Base-by-base conservation (phyloP, 2,329 filamentous ascomycete genomes). In the Epichloe coenophiala region DNA sequence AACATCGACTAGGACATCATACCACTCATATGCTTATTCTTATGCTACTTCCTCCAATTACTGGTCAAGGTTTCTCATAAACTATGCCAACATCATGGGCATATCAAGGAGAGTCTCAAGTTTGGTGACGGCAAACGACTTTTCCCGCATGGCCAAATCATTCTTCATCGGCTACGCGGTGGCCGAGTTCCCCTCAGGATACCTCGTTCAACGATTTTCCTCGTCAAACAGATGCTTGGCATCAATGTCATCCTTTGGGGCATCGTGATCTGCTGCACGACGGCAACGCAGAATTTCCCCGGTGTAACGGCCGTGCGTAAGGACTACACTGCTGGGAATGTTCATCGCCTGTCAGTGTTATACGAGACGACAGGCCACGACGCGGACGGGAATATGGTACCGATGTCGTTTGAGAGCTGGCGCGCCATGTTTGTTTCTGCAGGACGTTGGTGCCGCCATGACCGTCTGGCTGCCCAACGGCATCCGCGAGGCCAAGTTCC, bases 341-440 rank as follows among this genome's bases (percentile, higher is more conserved):
- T 71, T 74, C 62, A 70, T 75, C 47, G 69, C 74, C 1, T 57
- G 56, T 33, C 54, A 51, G 31, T 61, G 65, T 65, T 76, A 74
- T 57, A 66, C 64, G 2, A 64, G 66, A 27, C 58, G 63, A 5
- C 68, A 75, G 38, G 71, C 73, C 45, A 71, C 71, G 0, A 67
- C 71, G 31, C 65, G 72, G 4, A 71, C 23, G 23, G 71, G 71
- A 0, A 56, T 72, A 5, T 61, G 60, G 59, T 60, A 60, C 53
- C 41, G 7, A 43, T 49, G 36, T 49, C 68, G 36, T 57, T 60
- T 45, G 58, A 61, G 21, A 60, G 76, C 40, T 77, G 74, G 74
- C 65, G 70, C 51, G 73, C 71, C 68, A 72, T 78, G 68, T 78
- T 74, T 57, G 70, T 74, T 51, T 61, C 75, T 27, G 68, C 76